Evolutionary conservation across 2,329 filamentous ascomycete genomes (phyloP), one percentile per base, ranked within the genome.

Genomic region (Truncatella angustata): DNA sequence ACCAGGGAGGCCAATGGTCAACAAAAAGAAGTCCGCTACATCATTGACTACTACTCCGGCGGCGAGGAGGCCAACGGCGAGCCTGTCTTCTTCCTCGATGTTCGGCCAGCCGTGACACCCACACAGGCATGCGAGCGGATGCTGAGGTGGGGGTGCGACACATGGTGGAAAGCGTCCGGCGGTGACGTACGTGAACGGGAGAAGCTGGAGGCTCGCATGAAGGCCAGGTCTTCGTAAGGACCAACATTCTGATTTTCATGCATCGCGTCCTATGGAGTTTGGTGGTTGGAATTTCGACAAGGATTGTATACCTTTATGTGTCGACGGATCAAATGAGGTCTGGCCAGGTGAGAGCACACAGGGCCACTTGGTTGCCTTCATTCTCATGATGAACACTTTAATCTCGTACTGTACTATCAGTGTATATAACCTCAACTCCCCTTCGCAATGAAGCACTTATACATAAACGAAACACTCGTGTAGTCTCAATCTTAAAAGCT

Each of bases 1-100:
- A 81, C 89, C 58, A 81, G 94, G 56, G 80, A 87, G 30, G 72
- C 81, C 45, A 78, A 85, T 50, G 90, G 89, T 24, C 68, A 85
- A 53, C 78, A 76, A 62, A 87, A 86, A 67, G 87, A 97, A 74
- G 78, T 97, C 42, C 84, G 94, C 63, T 99, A 99, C 69, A 85
- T 99, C 51, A 99, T 99, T 67, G 94, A 99, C 70, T 97, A 96
- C 72, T 97, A 97, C 71, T 87, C 88, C 30, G 93, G 86, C 5
- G 85, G 86, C 21, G 87, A 88, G 1, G 91, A 95, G 64, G 84
- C 87, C 2, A 89, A 84, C 0, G 94, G 92, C 28, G 91, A 97
- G 67, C 93, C 94, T 3, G 91, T 97, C 5, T 99, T 99, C 74
- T 97, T 86, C 69, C 82, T 99, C 50, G 94, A 99, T 66, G 94